A percentile compares a stretch with the other conserved stretches of the same genome.
These are phyloP conservation scores for Scleroderma bovista DNA, from an alignment of 768 basidiomycete species.

Conservation along the genomic window DNA sequence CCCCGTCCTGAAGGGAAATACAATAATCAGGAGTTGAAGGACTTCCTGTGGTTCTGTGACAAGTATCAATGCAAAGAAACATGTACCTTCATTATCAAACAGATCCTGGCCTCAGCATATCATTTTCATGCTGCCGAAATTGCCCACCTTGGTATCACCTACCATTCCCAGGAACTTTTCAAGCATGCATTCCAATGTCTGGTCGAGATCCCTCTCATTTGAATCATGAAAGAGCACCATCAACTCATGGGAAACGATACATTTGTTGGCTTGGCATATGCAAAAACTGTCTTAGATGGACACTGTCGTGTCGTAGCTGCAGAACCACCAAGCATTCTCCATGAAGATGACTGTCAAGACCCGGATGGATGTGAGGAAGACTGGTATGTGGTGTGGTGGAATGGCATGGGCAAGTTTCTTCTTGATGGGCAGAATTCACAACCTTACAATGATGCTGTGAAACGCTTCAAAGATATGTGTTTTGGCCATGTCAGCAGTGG, in stretches of 20 bases:
- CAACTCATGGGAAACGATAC: background rate
- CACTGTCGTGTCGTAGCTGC: slow-evolving; percentile 5
- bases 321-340: background rate
- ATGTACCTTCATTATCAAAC: background rate
- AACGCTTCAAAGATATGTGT: slow-evolving; percentile 8
- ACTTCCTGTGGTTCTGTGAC: background rate
- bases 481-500: slow-evolving; percentile 11
- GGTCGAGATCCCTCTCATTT: background rate
- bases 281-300: background rate
- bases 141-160: background rate
- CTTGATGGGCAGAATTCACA: slow-evolving; percentile 14
- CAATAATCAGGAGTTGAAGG: background rate
- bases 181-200: background rate
- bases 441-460: slow-evolving; percentile 9
- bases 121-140: slow-evolving; percentile 1
- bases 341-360: slow-evolving; percentile 3
- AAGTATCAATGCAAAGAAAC: background rate
- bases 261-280: background rate
- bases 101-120: background rate
- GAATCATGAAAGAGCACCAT: background rate
- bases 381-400: slow-evolving; percentile 20
- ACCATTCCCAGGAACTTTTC: background rate
- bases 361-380: slow-evolving; percentile 9
- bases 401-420: slow-evolving; percentile 16
- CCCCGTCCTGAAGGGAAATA: background rate